Conservation (phyloP, 2,329 filamentous ascomycete species). For the Talaromyces marneffei region DNA sequence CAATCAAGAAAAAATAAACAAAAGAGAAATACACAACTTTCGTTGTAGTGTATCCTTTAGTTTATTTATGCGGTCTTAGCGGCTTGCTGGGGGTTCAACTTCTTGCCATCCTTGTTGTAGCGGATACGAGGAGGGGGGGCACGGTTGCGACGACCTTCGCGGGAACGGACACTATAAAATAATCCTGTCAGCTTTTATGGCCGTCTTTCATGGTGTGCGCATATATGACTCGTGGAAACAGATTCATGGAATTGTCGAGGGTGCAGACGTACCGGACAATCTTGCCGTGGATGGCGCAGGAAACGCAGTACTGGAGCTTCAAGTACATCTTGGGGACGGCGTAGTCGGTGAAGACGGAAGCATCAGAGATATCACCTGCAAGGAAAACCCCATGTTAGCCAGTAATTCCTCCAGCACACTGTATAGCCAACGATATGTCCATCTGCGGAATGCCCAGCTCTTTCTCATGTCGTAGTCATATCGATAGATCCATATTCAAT, state of each 20-base stretch:
- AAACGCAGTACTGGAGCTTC: slow-evolving; percentile 99
- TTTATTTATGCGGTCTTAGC: slow-evolving; percentile 53
- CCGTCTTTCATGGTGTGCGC: too few species aligned
- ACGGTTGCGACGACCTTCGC: slow-evolving; percentile 96
- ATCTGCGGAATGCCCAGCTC: background rate
- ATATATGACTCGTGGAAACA: background rate
- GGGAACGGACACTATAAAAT: slow-evolving; percentile 78
- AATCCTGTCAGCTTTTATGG: background rate
- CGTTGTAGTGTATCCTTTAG: slow-evolving; percentile 16
- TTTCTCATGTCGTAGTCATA: background rate
- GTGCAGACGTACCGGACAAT: slow-evolving; percentile 86
- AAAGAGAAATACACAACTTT: slow-evolving; percentile 20
- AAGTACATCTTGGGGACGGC: slow-evolving; percentile 99
- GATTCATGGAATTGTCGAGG: background rate
- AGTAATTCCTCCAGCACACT: background rate
- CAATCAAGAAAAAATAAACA: slow-evolving; percentile 2
- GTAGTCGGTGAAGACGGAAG: slow-evolving; percentile 98
- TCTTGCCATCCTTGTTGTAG: slow-evolving; percentile 99
- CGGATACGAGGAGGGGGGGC: slow-evolving; percentile 93
- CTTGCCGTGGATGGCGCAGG: slow-evolving; percentile 99
- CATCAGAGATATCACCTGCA: slow-evolving; percentile 98
- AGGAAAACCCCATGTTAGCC: slow-evolving; percentile 16
- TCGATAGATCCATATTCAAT: background rate
- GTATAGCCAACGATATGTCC: background rate
- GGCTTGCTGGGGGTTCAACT: slow-evolving; percentile 82